Evolutionary conservation across 495 filamentous ascomycete genomes (phyloP).

Genomic region (Amniculicola lignicola): DNA sequence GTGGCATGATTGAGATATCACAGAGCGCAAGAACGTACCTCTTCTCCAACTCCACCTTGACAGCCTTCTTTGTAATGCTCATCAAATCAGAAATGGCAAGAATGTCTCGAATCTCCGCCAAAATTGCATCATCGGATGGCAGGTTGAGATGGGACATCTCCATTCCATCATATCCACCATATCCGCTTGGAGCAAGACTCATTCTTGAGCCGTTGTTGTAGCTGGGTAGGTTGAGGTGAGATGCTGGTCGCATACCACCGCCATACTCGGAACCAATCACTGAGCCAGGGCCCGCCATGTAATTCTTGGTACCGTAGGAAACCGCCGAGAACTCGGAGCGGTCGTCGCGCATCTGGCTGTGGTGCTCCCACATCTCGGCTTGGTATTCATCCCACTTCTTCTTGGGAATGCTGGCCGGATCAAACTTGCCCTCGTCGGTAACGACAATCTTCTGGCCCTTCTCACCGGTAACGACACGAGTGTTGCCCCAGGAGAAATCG

Average conservation of each 20-base stretch:
- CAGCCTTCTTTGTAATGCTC: constrained; percentile 96
- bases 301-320: constrained; percentile 85
- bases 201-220: constrained; percentile 59
- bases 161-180: constrained; percentile 49
- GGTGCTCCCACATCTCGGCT: constrained; percentile 91
- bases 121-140: constrained; percentile 82
- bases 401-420: constrained; percentile 84
- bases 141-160: constrained; percentile 71
- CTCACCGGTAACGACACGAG: constrained; percentile 94
- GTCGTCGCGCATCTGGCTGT: constrained; percentile 78
- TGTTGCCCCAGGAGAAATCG: constrained; percentile 98
- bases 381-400: constrained; percentile 99
- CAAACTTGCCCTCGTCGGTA: constrained; percentile 97
- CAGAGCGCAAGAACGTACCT: constrained; percentile 59
- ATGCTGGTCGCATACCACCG: constrained; percentile 64
- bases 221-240: constrained; percentile 62
- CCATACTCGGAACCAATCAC: constrained; percentile 57
- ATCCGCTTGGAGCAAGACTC: constrained; percentile 65
- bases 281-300: constrained; percentile 43
- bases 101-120: constrained; percentile 93
- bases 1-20: background rate
- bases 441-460: constrained; percentile 89
- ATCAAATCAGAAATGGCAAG: constrained; percentile 89
- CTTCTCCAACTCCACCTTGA: constrained; percentile 88
- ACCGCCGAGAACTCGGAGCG: constrained; percentile 87